Base-by-base conservation (phyloP, 2,329 filamentous ascomycete genomes). In the Trichophyton simii region DNA sequence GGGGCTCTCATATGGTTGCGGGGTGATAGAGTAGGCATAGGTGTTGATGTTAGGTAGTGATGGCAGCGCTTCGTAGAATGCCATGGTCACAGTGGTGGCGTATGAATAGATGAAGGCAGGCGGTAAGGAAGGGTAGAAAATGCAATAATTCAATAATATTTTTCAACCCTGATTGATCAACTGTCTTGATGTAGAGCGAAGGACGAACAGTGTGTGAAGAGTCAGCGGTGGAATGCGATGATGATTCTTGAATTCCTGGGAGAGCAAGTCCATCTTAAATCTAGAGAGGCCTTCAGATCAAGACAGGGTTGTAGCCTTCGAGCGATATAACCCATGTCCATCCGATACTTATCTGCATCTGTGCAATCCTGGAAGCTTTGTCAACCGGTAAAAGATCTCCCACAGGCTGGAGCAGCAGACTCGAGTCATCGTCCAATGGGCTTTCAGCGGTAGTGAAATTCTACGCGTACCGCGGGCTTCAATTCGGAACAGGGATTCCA, bases 41-140 rank as follows among this genome's bases (percentile, higher is more conserved):
- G 38, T 34, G 5, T 34, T 48, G 25, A 59, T n/a, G 11, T 15
- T 48, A 25, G 57, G 57, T 18, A 82, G 82, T 8, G 55, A 25
- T 38, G 55, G 38, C 20, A 58, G 7, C n/a, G 11, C 55, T 41
- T 42, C 55, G 13, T 22, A 58, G 34, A 38, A 58, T 11, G 55
- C 38, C 55, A 58, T 58, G 18, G 31, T 31, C 25, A 58, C 22
- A 25, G 52, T 48, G 44, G 22, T 48, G 20, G 18, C 22, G 7
- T 9, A 4, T 25, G 9, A 2, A 22, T 20, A 48, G 44, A 25
- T 48, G 20, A 25, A 22, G 8, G 11, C 2, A 11, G 20, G 20
- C 6, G 44, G 11, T 22, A 25, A 22, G 7, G 20, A 22, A 25
- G 42, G n/a, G 42, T 15, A 46, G 7, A 11, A n/a, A n/a, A n/a